phyloP scores from a whole-genome alignment of 2,329 filamentous ascomycete species.

The Exophiala sideris region DNA sequence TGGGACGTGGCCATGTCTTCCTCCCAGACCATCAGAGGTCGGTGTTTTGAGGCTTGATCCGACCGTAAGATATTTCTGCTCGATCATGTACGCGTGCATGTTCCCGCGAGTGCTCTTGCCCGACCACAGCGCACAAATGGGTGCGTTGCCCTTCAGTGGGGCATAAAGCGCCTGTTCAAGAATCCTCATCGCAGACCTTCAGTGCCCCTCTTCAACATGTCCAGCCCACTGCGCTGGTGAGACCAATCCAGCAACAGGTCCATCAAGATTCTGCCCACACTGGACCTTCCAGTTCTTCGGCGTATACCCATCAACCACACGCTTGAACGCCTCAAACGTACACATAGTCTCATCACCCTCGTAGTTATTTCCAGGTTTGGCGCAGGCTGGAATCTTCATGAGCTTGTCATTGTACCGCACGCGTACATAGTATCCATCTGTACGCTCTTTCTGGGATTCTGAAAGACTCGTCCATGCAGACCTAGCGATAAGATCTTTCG shows the following conservation, averaged over 20 bases:
- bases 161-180: too few relatives aligned
- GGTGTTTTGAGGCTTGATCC: too few relatives aligned
- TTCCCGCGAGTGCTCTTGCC: too few relatives aligned
- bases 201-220: conserved; percentile 19
- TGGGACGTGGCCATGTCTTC: too few relatives aligned
- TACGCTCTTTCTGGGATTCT: conserved; percentile 53
- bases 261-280: conserved; percentile 57
- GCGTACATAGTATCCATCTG: conserved; percentile 81
- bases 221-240: conserved; percentile 19
- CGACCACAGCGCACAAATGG: too few relatives aligned
- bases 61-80: too few relatives aligned
- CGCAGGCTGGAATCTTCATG: conserved; percentile 79
- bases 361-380: conserved; percentile 71
- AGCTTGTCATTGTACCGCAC: conserved; percentile 86
- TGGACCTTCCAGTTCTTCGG: conserved; percentile 72
- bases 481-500: conserved; percentile 52
- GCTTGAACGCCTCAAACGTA: conserved; percentile 87
- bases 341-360: conserved; percentile 86
- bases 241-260: conserved; percentile 10
- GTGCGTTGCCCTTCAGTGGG: too few relatives aligned
- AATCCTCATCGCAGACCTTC: too few relatives aligned
- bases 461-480: conserved; percentile 57
- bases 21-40: too few relatives aligned
- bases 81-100: too few relatives aligned
- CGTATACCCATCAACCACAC: conserved; percentile 85